phyloP scores from a whole-genome alignment of 768 basidiomycete genomes.

The Tylopilus balloui region DNA sequence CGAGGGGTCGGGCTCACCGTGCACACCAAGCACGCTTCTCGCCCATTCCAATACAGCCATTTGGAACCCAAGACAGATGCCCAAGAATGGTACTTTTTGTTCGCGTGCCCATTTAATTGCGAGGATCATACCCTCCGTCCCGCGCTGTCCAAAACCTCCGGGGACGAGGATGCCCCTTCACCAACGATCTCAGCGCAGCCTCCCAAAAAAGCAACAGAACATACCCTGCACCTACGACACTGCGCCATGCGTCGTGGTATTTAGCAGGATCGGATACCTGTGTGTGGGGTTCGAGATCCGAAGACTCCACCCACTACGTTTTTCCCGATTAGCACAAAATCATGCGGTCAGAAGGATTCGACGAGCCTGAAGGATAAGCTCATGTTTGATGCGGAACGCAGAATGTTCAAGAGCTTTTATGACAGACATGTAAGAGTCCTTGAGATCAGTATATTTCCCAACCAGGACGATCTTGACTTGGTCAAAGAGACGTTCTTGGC shows the following conservation, averaged over 20 bases:
- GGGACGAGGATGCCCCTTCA: constrained; percentile 92
- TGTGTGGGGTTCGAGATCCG: constrained; percentile 78
- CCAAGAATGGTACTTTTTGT: constrained; percentile 90
- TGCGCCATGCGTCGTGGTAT: constrained; percentile 95
- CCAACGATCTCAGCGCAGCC: constrained; percentile 9
- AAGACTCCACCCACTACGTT: constrained; percentile 90
- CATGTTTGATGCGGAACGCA: constrained; percentile 85
- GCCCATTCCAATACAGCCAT: constrained; percentile 96
- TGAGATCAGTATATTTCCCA: constrained; percentile 94
- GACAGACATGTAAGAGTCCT: constrained; percentile 99
- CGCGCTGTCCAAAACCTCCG: constrained; percentile 90
- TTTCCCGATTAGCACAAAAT: constrained; percentile 4
- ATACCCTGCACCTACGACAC: constrained; percentile 84
- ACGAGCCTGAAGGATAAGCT: constrained; percentile 73
- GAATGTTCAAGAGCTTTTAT: constrained; percentile 96
- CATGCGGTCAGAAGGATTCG: neutral
- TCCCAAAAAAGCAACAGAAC: constrained; percentile 22
- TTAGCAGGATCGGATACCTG: constrained; percentile 76
- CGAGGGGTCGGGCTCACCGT: constrained; percentile 40
- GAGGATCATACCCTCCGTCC: constrained; percentile 95
- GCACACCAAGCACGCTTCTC: constrained; percentile 69
- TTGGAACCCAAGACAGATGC: constrained; percentile 97
- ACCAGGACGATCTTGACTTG: constrained; percentile 86
- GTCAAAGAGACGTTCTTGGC: constrained; percentile 93
- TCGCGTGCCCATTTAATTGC: constrained; percentile 98